A percentile compares a stretch with the other conserved stretches of the same genome.
Evolutionary conservation across 768 basidiomycete species (phyloP).

Genomic region (Boletus insuetus): DNA sequence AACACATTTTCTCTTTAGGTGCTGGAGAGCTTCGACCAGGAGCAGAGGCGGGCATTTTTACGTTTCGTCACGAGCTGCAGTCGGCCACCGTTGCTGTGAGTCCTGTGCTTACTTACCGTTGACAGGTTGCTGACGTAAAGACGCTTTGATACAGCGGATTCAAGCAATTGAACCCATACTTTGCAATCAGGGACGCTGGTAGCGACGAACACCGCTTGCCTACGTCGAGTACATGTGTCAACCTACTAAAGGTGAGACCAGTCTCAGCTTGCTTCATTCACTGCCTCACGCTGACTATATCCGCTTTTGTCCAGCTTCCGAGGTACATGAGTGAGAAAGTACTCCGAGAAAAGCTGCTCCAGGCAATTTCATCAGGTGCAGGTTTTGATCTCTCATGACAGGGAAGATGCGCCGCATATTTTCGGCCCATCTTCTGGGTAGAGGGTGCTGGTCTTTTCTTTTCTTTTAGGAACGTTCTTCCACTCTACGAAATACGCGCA

Average conservation of each 20-base stretch:
- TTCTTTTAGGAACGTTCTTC: not conserved
- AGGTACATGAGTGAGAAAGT: slow-evolving; percentile 60
- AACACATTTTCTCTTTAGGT: slow-evolving; percentile 43
- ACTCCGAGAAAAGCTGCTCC: slow-evolving; percentile 73
- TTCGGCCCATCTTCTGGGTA: not conserved
- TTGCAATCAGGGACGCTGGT: slow-evolving; percentile 83
- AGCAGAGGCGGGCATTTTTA: slow-evolving; percentile 73
- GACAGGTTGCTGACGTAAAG: not conserved
- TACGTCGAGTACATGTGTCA: slow-evolving; percentile 86
- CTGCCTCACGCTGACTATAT: not conserved
- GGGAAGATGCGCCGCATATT: not conserved
- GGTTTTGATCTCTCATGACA: slow-evolving; percentile 88
- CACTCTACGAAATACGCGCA: not conserved
- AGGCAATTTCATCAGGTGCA: slow-evolving; percentile 83
- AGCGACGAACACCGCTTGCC: slow-evolving; percentile 68
- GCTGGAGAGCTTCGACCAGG: slow-evolving; percentile 73
- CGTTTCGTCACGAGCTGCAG: slow-evolving; percentile 94
- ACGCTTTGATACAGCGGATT: slow-evolving; percentile 54
- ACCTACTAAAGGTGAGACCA: slow-evolving; percentile 73
- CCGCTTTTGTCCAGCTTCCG: slow-evolving; percentile 53
- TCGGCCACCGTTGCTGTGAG: slow-evolving; percentile 81
- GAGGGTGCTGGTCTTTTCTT: not conserved
- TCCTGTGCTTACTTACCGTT: not conserved
- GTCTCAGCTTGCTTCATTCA: not conserved
- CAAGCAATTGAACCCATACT: slow-evolving; percentile 83